These are phyloP conservation scores for Pontederia crassipes DNA, from an alignment of 176 grass and related monocot genomes.

Conservation along the genomic window DNA sequence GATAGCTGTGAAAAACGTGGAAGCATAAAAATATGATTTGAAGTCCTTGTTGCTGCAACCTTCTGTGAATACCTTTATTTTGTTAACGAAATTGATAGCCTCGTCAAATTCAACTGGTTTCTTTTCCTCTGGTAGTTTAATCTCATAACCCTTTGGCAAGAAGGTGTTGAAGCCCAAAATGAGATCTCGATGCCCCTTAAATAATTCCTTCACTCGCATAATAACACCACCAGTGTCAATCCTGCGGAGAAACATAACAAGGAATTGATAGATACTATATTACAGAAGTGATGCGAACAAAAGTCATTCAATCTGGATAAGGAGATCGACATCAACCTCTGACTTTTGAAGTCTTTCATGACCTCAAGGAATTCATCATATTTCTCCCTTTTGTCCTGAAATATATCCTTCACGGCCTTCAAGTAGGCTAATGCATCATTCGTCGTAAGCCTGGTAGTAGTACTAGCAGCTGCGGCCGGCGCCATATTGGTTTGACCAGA, in stretches of 20 bases:
- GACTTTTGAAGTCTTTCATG: constrained; percentile 99
- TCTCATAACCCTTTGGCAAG: constrained; percentile 95
- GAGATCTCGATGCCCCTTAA: constrained; percentile 79
- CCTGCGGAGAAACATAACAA: constrained; percentile 27
- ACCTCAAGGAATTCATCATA: constrained; percentile 99
- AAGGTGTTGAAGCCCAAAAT: constrained; percentile 97
- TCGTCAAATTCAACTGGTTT: constrained; percentile 97
- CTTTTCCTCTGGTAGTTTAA: constrained; percentile 94
- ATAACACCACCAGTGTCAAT: constrained; percentile 95
- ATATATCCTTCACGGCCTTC: constrained; percentile 93
- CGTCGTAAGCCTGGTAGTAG: constrained; percentile 66
- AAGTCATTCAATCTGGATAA: neutral
- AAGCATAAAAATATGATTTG: neutral
- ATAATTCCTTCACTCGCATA: constrained; percentile 81
- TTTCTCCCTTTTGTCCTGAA: constrained; percentile 91
- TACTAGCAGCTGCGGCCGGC: constrained; percentile 15
- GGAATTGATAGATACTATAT: neutral
- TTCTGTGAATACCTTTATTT: constrained; percentile 60
- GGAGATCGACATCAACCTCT: constrained; percentile 41
- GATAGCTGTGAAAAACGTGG: neutral
- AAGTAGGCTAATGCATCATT: constrained; percentile 89
- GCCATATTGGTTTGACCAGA: constrained; percentile 41
- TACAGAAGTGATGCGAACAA: constrained; percentile 3
- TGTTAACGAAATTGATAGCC: constrained; percentile 98
- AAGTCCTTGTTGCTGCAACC: neutral